Conservation (phyloP, 208 protist genomes). For the Trypanosoma congolense region DNA sequence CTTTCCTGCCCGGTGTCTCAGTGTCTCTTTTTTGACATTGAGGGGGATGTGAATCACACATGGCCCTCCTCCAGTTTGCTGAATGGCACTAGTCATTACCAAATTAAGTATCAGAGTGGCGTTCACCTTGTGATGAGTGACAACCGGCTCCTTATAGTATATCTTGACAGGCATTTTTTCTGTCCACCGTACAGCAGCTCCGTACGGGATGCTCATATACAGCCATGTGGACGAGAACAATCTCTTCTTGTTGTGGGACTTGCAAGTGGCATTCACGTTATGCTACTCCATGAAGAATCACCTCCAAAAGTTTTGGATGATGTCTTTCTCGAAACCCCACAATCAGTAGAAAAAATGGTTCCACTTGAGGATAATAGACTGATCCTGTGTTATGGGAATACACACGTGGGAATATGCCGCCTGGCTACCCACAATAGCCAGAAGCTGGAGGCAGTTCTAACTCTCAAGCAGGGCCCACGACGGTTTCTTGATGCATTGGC, state of each 20-base stretch:
- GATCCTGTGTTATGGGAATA: constrained; percentile 56
- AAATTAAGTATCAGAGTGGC: constrained; percentile 13
- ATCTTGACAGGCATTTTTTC: constrained; percentile 30
- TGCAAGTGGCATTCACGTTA: constrained; percentile 40
- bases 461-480: constrained; percentile 1
- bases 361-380: constrained; percentile 18
- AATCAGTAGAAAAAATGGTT: constrained; percentile 40
- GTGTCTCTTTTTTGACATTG: constrained; percentile 22
- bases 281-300: constrained; percentile 23
- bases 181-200: constrained; percentile 51
- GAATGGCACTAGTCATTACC: constrained; percentile 10
- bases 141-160: constrained; percentile 37
- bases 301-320: constrained; percentile 18
- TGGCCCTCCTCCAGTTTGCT: constrained; percentile 26
- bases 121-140: constrained; percentile 24
- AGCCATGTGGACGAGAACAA: constrained; percentile 4
- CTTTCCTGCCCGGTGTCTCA: constrained; percentile 14
- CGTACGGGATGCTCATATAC: constrained; percentile 50
- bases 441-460: constrained; percentile 17
- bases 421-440: constrained; percentile 19
- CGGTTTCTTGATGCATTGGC: constrained; percentile 20
- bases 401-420: constrained; percentile 38
- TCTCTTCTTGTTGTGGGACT: constrained; percentile 51
- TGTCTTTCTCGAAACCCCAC: constrained; percentile 29
- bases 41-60: constrained; percentile 15